Percentiles rank a stretch among this genome's conserved stretches.
Evolutionary conservation across 495 filamentous ascomycete species (phyloP).

Genomic region (Annulohypoxylon maeteangense): DNA sequence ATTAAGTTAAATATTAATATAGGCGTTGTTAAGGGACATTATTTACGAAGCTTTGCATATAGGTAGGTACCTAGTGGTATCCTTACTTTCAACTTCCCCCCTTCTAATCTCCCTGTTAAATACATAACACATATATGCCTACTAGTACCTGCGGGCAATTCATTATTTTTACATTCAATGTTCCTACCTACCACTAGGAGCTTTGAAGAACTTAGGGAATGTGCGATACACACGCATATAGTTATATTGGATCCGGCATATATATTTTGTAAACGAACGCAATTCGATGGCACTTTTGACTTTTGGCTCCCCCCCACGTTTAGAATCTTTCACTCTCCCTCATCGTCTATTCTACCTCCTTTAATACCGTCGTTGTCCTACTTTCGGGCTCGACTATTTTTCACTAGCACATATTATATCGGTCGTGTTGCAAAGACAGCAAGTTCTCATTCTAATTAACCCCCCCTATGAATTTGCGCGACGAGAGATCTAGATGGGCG

Average conservation of each 20-base stretch:
- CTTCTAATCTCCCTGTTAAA: not conserved
- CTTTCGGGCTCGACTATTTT: not conserved
- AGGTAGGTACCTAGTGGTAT: too few relatives aligned
- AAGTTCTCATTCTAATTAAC: not conserved
- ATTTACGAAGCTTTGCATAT: not conserved
- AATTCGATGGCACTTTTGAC: slow-evolving; percentile 17
- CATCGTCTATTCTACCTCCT: not conserved
- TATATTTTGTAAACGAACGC: slow-evolving; percentile 28
- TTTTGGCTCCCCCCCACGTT: too few relatives aligned
- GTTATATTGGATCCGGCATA: slow-evolving; percentile 28
- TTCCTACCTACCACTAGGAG: not conserved
- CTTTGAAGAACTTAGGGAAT: not conserved
- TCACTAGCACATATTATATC: not conserved
- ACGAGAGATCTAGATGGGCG: slow-evolving; percentile 51
- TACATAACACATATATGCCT: not conserved
- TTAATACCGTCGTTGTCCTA: not conserved
- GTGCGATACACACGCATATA: slow-evolving; percentile 30
- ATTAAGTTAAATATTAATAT: not conserved
- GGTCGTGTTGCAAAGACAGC: not conserved
- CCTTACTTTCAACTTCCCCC: not conserved
- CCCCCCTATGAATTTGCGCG: slow-evolving; percentile 23
- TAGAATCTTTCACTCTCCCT: not conserved
- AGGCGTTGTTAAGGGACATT: not conserved
- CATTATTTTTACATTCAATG: not conserved
- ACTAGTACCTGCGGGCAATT: not conserved